A percentile compares a stretch with the other conserved stretches of the same genome.
Conservation (phyloP, 768 basidiomycete species). For the Tylopilus plumbeoviolaceoides region DNA sequence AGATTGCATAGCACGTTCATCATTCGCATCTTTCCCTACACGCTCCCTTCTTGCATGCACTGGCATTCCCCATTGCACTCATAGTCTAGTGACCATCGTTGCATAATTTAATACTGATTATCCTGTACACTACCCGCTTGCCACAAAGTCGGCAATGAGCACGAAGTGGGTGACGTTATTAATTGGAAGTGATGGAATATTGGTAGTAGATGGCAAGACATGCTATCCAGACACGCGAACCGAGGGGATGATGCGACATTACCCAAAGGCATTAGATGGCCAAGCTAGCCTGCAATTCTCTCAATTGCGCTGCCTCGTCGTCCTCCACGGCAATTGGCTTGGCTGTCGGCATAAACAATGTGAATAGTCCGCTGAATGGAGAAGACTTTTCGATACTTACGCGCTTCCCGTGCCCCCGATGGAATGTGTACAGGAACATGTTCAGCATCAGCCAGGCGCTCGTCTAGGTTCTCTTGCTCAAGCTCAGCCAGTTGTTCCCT, state of each 20-base stretch:
- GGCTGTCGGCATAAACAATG: slow-evolving; percentile 8
- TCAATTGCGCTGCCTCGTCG: slow-evolving; percentile 89
- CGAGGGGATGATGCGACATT: slow-evolving; percentile 9
- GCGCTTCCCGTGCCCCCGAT: slow-evolving; percentile 47
- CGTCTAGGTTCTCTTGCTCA: slow-evolving; percentile 86
- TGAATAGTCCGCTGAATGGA: slow-evolving; percentile 5
- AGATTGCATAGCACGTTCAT: slow-evolving; percentile 21
- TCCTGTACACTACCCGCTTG: slow-evolving; percentile 31
- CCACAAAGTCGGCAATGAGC: slow-evolving; percentile 20
- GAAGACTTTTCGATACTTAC: slow-evolving; percentile 35
- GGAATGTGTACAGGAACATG: slow-evolving; percentile 87
- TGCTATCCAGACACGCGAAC: slow-evolving; percentile 10
- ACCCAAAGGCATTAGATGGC: slow-evolving; percentile 56
- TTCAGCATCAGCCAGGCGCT: slow-evolving; percentile 80
- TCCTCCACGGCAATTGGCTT: slow-evolving; percentile 60
- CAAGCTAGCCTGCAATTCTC: slow-evolving; percentile 81
- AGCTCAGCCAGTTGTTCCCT: slow-evolving; percentile 77
- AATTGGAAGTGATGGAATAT: slow-evolving; percentile 31
- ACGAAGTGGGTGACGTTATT: slow-evolving; percentile 24
- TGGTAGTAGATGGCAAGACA: slow-evolving; percentile 29
- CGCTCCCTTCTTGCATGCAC: slow-evolving; percentile 27
- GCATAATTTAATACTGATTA: slow-evolving; percentile 39
- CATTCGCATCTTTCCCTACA: slow-evolving; percentile 21
- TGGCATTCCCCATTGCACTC: slow-evolving; percentile 22
- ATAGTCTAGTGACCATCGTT: slow-evolving; percentile 28